phyloP scores from a whole-genome alignment of 345 rosid species.

The Schrenkiella parvula region DNA sequence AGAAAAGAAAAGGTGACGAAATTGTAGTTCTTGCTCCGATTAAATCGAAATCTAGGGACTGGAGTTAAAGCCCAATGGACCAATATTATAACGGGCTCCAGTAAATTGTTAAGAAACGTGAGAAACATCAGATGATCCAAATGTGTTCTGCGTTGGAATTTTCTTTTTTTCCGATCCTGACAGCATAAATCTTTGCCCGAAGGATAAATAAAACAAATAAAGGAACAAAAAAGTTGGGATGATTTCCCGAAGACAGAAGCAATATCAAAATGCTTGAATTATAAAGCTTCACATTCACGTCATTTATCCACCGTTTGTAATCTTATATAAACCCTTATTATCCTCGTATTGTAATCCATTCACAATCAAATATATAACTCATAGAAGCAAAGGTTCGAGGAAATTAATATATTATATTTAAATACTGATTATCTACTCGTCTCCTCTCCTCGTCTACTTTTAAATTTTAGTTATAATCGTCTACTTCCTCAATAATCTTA shows the following conservation, averaged over 20 bases:
- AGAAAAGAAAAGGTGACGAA: not conserved
- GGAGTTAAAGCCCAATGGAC: not conserved
- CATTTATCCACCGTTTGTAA: not conserved
- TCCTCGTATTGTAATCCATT: not conserved
- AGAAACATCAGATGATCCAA: not conserved
- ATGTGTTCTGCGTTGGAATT: not conserved
- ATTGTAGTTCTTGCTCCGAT: not conserved
- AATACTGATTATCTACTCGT: not conserved
- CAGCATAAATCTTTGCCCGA: constrained; percentile 26
- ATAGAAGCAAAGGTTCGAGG: not conserved
- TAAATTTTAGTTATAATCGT: not conserved
- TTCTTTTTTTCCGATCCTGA: not conserved
- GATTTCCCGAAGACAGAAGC: constrained; percentile 9
- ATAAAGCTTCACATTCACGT: not conserved
- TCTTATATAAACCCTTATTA: constrained; percentile 1
- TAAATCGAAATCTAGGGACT: not conserved
- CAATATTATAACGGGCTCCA: not conserved
- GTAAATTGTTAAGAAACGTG: not conserved
- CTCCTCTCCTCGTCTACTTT: too few species aligned
- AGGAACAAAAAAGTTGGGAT: not conserved
- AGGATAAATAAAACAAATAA: not conserved
- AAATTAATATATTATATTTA: not conserved
- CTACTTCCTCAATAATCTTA: not conserved
- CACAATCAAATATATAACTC: not conserved
- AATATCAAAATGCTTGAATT: constrained; percentile 26